Evolutionary conservation across 1,284 basidiomycete genomes (phyloP).

Genomic region (Heimioporus punctisporus): DNA sequence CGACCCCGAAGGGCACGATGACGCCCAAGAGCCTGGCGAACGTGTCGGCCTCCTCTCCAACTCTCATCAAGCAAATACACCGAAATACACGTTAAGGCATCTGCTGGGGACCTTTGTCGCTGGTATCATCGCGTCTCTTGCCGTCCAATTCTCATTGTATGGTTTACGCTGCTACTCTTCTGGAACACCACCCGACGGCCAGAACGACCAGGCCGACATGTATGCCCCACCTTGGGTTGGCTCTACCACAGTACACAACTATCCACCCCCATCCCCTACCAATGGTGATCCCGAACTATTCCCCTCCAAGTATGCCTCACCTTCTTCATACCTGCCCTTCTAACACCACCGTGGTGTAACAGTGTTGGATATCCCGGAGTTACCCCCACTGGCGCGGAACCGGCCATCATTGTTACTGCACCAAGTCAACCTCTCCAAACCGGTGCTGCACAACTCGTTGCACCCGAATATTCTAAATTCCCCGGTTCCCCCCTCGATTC

Average conservation of each 20-base stretch:
- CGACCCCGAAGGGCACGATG: too few species aligned
- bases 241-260: constrained; percentile 68
- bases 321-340: neutral
- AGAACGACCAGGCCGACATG: constrained; percentile 7
- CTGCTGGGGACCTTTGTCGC: constrained; percentile 28
- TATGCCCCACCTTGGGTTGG: constrained; percentile 64
- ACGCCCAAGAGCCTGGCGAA: too few species aligned
- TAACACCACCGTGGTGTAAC: neutral
- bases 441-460: constrained; percentile 67
- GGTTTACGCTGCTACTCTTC: constrained; percentile 14
- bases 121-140: constrained; percentile 27
- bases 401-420: constrained; percentile 70
- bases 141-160: constrained; percentile 26
- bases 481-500: constrained; percentile 11
- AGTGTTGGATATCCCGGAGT: constrained; percentile 78
- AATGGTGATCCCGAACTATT: constrained; percentile 71
- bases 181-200: neutral
- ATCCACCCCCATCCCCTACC: constrained; percentile 72
- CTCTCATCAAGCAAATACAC: too few species aligned
- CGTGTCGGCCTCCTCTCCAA: too few species aligned
- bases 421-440: constrained; percentile 54
- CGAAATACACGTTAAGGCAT: constrained; percentile 19
- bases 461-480: constrained; percentile 34
- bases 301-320: constrained; percentile 49
- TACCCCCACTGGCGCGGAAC: constrained; percentile 85